Percentiles rank a stretch among this genome's conserved stretches.
phyloP scores from a whole-genome alignment of 1,284 basidiomycete species.

The Flammula alnicola region DNA sequence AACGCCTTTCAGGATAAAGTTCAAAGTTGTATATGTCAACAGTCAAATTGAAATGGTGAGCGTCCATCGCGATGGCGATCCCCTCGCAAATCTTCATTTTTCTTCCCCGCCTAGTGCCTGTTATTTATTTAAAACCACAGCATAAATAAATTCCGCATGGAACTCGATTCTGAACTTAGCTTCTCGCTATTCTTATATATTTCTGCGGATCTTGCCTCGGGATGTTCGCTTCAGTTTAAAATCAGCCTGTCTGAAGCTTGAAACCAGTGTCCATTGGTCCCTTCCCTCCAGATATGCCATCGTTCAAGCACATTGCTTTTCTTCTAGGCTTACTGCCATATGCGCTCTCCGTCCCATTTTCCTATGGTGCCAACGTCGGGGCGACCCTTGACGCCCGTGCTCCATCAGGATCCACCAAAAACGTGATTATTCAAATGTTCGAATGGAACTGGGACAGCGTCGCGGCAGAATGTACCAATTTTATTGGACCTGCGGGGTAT shows the following conservation, averaged over 20 bases:
- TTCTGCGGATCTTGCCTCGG: constrained; percentile 3
- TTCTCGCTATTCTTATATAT: background rate
- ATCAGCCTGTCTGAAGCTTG: background rate
- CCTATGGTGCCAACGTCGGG: background rate
- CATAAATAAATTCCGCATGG: background rate
- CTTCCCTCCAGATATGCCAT: constrained; percentile 3
- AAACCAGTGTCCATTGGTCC: background rate
- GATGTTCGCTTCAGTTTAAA: constrained; percentile 8
- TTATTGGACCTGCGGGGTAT: constrained; percentile 69
- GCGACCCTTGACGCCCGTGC: constrained; percentile 23
- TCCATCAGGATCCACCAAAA: constrained; percentile 38
- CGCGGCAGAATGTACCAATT: constrained; percentile 65
- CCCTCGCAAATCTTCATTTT: background rate
- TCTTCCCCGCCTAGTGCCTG: background rate
- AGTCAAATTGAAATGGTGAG: too few relatives aligned
- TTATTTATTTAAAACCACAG: background rate
- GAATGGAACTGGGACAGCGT: constrained; percentile 63
- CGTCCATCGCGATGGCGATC: background rate
- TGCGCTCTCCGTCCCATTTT: constrained; percentile 7
- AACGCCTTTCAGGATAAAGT: too few relatives aligned
- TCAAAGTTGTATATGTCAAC: too few relatives aligned
- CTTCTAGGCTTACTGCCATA: constrained; percentile 8
- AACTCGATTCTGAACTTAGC: background rate
- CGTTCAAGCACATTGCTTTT: background rate
- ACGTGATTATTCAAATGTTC: constrained; percentile 63